These are phyloP conservation scores for Beta vulgaris DNA, from an alignment of 148 eudicot species.

Conservation along the genomic window DNA sequence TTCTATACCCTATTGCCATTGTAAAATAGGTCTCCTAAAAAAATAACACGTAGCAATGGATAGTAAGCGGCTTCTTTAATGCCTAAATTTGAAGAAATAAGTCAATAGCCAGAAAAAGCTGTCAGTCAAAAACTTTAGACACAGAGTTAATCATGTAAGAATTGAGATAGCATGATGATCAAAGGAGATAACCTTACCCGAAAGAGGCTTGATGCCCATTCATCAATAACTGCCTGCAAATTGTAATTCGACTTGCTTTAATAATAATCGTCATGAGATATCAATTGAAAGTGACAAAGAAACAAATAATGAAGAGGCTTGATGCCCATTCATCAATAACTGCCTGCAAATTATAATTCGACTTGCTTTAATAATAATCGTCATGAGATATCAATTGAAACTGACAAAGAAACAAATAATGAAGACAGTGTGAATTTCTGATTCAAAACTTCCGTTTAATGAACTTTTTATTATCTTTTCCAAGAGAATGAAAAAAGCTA, in stretches of 20 bases:
- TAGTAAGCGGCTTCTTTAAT: background rate
- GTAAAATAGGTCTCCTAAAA: too few relatives aligned
- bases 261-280: background rate
- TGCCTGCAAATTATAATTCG: slow-evolving; percentile 52
- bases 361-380: background rate
- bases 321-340: slow-evolving; percentile 98
- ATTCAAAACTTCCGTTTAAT: background rate
- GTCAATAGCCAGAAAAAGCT: background rate
- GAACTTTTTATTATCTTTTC: background rate
- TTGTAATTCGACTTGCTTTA: slow-evolving; percentile 9
- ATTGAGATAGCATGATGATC: background rate
- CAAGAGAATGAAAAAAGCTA: background rate
- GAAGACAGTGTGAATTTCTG: slow-evolving; percentile 21
- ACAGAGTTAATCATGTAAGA: background rate
- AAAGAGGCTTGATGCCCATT: slow-evolving; percentile 97
- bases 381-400: background rate
- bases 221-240: slow-evolving; percentile 90
- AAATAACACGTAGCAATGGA: too few relatives aligned
- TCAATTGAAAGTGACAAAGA: background rate
- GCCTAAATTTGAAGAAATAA: background rate
- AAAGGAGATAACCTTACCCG: slow-evolving; percentile 52
- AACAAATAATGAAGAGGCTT: slow-evolving; percentile 60
- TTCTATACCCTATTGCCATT: background rate
- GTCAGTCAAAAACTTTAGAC: background rate
- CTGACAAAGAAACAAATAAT: background rate